Conservation (phyloP, 768 basidiomycete genomes). For the Lentinula aciculospora region DNA sequence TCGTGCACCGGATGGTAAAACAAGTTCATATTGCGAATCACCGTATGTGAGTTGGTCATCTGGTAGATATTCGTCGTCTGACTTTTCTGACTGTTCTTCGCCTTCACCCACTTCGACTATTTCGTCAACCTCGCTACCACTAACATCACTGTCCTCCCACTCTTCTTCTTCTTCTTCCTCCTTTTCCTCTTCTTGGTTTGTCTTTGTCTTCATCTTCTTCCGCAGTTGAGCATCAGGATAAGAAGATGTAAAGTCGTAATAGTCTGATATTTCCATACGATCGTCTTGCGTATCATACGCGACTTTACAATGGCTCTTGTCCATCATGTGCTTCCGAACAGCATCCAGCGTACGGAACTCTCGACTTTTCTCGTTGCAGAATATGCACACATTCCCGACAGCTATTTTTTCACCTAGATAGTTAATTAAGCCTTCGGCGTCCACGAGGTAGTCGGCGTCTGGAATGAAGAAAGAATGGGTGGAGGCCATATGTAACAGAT, state of each 20-base stretch:
- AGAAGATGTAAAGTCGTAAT: conserved; percentile 83
- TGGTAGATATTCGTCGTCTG: conserved; percentile 36
- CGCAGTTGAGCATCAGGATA: conserved; percentile 50
- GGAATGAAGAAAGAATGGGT: conserved; percentile 95
- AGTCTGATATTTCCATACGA: conserved; percentile 84
- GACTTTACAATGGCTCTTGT: conserved; percentile 96
- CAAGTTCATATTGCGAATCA: conserved; percentile 80
- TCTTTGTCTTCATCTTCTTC: conserved; percentile 20
- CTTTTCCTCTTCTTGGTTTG: conserved; percentile 17
- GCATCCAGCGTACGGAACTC: conserved; percentile 85
- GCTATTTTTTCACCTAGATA: conserved; percentile 93
- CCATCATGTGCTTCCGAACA: conserved; percentile 91
- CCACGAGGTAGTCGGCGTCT: conserved; percentile 85
- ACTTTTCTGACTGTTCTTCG: conserved; percentile 32
- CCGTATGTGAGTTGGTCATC: conserved; percentile 66
- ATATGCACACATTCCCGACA: conserved; percentile 90
- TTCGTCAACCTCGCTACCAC: conserved; percentile 22
- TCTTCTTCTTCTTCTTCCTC: conserved; percentile 19
- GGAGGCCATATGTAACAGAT: conserved; percentile 82
- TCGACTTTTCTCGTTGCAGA: conserved; percentile 75
- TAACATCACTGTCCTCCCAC: conserved; percentile 32
- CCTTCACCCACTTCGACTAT: conserved; percentile 34
- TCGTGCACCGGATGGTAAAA: conserved; percentile 87
- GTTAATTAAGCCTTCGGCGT: conserved; percentile 72
- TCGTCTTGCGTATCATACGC: conserved; percentile 81